Evolutionary conservation across 2,329 filamentous ascomycete species (phyloP).

Genomic region (Zymoseptoria passerinii): DNA sequence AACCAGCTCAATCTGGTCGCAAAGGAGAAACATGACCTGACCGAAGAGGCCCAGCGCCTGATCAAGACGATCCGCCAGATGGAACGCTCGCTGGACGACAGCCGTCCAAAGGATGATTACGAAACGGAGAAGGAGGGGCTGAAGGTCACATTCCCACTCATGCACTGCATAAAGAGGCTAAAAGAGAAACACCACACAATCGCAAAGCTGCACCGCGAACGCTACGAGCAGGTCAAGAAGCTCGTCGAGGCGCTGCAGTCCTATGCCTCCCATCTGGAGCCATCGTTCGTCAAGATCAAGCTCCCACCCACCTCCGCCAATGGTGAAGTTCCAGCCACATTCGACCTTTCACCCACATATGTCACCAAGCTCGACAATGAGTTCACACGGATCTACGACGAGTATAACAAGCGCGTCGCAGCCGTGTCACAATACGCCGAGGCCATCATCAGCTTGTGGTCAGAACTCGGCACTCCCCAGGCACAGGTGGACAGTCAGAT

Average conservation of each 20-base stretch:
- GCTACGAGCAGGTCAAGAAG: constrained; percentile 93
- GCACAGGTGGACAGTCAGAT: constrained; percentile 83
- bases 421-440: constrained; percentile 68
- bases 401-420: constrained; percentile 77
- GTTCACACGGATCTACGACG: constrained; percentile 91
- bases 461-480: constrained; percentile 87
- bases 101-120: constrained; percentile 55
- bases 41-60: constrained; percentile 80
- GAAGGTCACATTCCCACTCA: constrained; percentile 73
- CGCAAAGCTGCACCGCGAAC: constrained; percentile 75
- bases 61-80: constrained; percentile 86
- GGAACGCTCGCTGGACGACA: constrained; percentile 80
- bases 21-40: constrained; percentile 80
- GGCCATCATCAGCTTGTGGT: constrained; percentile 90
- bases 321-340: constrained; percentile 67
- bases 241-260: constrained; percentile 89
- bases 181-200: constrained; percentile 81
- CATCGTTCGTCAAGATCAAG: constrained; percentile 74
- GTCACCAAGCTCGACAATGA: constrained; percentile 79
- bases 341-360: constrained; percentile 87
- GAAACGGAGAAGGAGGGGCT: constrained; percentile 59
- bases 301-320: constrained; percentile 75
- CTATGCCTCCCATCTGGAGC: constrained; percentile 90
- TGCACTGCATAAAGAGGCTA: constrained; percentile 66
- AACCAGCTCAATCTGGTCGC: constrained; percentile 81